phyloP scores from a whole-genome alignment of 2,329 filamentous ascomycete genomes.

The Colletotrichum sp. region DNA sequence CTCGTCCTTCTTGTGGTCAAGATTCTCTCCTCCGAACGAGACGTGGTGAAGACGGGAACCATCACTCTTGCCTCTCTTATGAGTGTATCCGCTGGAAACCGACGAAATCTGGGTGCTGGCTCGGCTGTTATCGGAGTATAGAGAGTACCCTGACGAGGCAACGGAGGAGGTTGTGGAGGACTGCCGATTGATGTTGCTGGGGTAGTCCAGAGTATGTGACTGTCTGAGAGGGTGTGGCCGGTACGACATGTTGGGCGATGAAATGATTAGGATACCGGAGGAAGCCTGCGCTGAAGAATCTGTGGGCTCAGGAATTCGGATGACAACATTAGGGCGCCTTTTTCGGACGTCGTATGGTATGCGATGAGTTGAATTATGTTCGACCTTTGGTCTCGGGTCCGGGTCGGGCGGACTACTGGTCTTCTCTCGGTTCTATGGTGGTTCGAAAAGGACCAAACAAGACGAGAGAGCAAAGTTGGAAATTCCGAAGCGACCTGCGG shows the following conservation, averaged over 20 bases:
- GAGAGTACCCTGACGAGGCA: constrained; percentile 73
- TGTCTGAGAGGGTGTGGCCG: constrained; percentile 64
- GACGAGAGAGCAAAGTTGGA: not conserved
- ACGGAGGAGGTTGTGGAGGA: constrained; percentile 74
- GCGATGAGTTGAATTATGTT: constrained; percentile 2
- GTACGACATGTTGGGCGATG: constrained; percentile 55
- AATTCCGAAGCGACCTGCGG: constrained; percentile 3
- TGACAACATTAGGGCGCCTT: constrained; percentile 31
- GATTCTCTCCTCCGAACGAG: constrained; percentile 34
- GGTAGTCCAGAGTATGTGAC: constrained; percentile 56
- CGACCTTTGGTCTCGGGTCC: not conserved
- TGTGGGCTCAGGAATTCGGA: constrained; percentile 25
- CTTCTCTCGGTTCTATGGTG: not conserved
- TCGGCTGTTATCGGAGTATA: constrained; percentile 62
- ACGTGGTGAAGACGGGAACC: constrained; percentile 54
- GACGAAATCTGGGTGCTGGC: constrained; percentile 77
- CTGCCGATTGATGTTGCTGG: constrained; percentile 59
- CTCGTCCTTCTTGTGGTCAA: constrained; percentile 46
- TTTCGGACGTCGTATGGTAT: constrained; percentile 10
- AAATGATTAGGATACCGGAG: constrained; percentile 17
- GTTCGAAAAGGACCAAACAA: not conserved
- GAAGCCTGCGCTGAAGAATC: constrained; percentile 28
- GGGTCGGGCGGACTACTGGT: not conserved
- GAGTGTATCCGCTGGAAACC: constrained; percentile 69
- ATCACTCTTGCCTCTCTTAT: constrained; percentile 81